Conservation (phyloP, 2,329 filamentous ascomycete species). For the Teratosphaeria pseudoeucalypti region DNA sequence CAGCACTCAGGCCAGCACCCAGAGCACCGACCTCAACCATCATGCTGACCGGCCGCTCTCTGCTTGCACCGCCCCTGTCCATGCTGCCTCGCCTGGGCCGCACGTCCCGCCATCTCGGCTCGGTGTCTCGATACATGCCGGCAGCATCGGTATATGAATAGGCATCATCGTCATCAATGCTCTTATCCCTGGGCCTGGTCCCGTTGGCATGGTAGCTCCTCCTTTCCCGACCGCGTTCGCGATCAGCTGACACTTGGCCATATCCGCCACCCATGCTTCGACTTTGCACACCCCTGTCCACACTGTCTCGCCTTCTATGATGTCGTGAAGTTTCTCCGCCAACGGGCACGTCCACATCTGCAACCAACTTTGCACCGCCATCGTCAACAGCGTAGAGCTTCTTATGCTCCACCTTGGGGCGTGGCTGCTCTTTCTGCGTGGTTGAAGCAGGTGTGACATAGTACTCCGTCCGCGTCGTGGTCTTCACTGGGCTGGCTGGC, state of each 20-base stretch:
- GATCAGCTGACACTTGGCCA: not conserved
- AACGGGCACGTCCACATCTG: constrained; percentile 28
- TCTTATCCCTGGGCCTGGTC: constrained; percentile 15
- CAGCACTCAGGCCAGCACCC: constrained; percentile 27
- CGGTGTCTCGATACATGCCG: constrained; percentile 41
- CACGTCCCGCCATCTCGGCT: constrained; percentile 33
- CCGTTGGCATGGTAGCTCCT: constrained; percentile 21
- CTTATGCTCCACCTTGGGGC: constrained; percentile 29
- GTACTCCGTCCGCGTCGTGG: constrained; percentile 15
- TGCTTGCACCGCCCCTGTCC: constrained; percentile 28
- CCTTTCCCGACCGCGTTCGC: constrained; percentile 17
- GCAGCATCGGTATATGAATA: constrained; percentile 42
- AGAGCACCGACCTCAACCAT: not conserved
- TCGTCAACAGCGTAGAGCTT: constrained; percentile 41
- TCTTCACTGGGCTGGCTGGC: constrained; percentile 33
- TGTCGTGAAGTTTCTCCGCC: constrained; percentile 29
- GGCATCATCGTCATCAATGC: constrained; percentile 31
- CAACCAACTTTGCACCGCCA: constrained; percentile 27
- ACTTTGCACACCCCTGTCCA: constrained; percentile 18
- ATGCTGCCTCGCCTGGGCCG: constrained; percentile 35
- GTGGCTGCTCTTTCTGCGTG: constrained; percentile 11
- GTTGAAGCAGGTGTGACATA: constrained; percentile 29
- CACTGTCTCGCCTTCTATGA: constrained; percentile 23
- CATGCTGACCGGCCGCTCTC: constrained; percentile 34
- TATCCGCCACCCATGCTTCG: constrained; percentile 7